These are phyloP conservation scores for Polyporus arcularius DNA, from an alignment of 768 basidiomycete species.

Conservation along the genomic window DNA sequence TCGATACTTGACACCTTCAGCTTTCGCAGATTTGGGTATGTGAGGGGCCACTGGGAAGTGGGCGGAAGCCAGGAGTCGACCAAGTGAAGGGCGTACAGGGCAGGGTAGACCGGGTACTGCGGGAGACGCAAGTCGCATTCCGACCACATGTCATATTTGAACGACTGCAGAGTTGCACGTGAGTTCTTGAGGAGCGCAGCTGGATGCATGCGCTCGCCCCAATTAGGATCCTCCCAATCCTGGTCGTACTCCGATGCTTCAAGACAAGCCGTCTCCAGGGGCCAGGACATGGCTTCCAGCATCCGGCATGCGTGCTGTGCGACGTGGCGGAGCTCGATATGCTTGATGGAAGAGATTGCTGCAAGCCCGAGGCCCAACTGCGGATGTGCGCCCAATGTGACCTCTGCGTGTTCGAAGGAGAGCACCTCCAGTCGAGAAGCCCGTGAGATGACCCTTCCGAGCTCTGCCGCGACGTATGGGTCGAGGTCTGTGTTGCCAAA, in stretches of 20 bases:
- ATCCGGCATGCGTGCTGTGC: slow-evolving; percentile 1
- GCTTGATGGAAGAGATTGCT: neutral
- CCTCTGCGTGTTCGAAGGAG: neutral
- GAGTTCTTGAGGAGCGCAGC: neutral
- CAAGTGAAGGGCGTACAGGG: neutral
- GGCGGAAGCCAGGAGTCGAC: neutral
- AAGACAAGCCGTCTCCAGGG: neutral
- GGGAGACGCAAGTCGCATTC: neutral
- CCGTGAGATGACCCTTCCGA: neutral
- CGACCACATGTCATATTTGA: neutral
- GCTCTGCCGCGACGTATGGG: neutral
- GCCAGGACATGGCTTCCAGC: slow-evolving; percentile 2
- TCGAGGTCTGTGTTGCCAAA: neutral
- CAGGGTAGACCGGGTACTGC: neutral
- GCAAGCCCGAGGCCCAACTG: neutral
- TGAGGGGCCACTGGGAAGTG: neutral
- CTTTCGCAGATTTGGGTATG: slow-evolving; percentile 1
- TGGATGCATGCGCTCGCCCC: neutral
- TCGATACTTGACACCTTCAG: neutral
- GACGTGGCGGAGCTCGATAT: neutral
- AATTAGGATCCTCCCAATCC: neutral
- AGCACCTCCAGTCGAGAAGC: neutral
- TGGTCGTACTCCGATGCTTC: neutral
- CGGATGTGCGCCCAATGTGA: neutral
- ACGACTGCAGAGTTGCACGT: neutral